Evolutionary conservation across 179 eudicot genomes (phyloP), one percentile per base, ranked within the genome.

Genomic region (Dionaea muscipula): DNA sequence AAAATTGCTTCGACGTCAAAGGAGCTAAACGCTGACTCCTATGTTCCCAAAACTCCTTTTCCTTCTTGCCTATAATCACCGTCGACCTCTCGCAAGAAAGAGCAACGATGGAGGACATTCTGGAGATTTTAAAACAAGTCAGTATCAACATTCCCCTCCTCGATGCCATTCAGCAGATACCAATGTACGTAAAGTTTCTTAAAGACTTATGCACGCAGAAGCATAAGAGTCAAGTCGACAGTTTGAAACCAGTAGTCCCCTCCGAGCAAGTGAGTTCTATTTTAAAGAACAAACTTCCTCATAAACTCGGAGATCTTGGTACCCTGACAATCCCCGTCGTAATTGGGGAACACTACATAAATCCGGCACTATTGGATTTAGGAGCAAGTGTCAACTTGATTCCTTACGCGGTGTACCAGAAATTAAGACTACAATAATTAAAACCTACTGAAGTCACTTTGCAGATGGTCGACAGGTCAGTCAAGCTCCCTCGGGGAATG

Each of bases 331-430:
- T 62, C 12, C 59, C 59, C 3, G 52, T 33, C 21, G 2, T 17
- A 0, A 52, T 53, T 12, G 65, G 38, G 7, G 39, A 37, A n/a
- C 1, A 17, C 2, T 2, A 2, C 11, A 17, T 60, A 24, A 58
- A 33, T 1, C 31, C 15, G 19, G 53, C 35, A 1, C 16, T 62
- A 5, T 62, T 43, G 31, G 53, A 53, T 31, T 11, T 62, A 0
- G 66, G 66, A 8, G 52, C 33, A 2, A 62, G 59, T 51, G 45
- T 62, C 0, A 53, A 15, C n/a, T 25, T 53, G 0, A 53, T 62
- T 27, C 45, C 52, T 0, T 23, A 54, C 7, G 54, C 38, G 0
- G 11, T 41, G 1, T 54, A 38, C 24, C 31, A 55, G 40, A 63
- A 63, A 18, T n/a, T 63, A 7, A 19, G 4, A 0, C 0, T 47